Percentiles rank a stretch among this genome's conserved stretches.
These are phyloP conservation scores for Aspergillus fumigatus DNA, from an alignment of 2,329 filamentous ascomycete genomes.

Conservation along the genomic window DNA sequence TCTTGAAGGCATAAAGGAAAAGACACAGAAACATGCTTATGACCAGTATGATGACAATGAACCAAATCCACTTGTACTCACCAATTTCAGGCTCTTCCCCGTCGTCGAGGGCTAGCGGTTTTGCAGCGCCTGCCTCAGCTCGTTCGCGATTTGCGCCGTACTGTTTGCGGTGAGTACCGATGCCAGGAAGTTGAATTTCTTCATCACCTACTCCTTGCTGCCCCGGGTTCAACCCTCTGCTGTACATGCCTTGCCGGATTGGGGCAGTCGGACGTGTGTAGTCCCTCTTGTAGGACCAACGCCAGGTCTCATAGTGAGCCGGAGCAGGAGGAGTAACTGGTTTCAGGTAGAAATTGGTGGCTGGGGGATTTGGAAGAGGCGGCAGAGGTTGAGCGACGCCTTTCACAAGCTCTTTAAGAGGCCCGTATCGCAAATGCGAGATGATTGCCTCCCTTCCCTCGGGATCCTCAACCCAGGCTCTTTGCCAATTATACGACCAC, in stretches of 20 bases:
- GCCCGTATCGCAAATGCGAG: background rate
- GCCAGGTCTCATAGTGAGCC: background rate
- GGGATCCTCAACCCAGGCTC: slow-evolving; percentile 10
- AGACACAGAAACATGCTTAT: slow-evolving; percentile 20
- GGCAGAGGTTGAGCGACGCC: slow-evolving; percentile 21
- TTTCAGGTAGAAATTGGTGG: background rate
- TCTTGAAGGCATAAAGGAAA: slow-evolving; percentile 20
- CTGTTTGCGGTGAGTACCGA: slow-evolving; percentile 3
- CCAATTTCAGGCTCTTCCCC: slow-evolving; percentile 2
- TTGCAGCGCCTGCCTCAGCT: background rate
- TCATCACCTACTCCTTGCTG: slow-evolving; percentile 4
- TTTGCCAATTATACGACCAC: slow-evolving; percentile 18
- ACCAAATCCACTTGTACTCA: slow-evolving; percentile 24
- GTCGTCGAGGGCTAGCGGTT: background rate
- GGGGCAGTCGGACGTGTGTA: slow-evolving; percentile 8
- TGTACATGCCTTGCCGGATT: slow-evolving; percentile 3
- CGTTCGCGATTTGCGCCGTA: background rate
- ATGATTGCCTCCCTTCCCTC: slow-evolving; percentile 13
- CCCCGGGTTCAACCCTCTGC: background rate
- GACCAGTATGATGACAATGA: slow-evolving; percentile 15
- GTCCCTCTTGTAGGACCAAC: background rate
- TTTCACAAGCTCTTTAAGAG: slow-evolving; percentile 2
- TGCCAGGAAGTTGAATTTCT: background rate
- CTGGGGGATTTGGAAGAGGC: slow-evolving; percentile 11
- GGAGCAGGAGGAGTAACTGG: background rate